Conservation (phyloP, 1,139 yeast genomes). For the Wickerhamiella infanticola region DNA sequence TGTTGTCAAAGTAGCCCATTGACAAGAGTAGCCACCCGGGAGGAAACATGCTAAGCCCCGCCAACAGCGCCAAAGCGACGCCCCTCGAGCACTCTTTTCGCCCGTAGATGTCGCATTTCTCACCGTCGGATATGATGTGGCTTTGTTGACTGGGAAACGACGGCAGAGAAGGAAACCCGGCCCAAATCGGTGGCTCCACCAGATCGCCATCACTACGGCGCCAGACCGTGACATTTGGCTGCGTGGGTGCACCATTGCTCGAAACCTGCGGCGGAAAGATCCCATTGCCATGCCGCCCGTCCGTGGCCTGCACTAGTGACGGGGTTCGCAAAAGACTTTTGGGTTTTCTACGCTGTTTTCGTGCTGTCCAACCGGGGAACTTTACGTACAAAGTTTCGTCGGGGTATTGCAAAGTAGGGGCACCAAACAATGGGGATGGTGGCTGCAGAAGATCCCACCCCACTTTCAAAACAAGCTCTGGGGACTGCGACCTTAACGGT, state of each 20-base stretch:
- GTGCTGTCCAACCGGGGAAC: neutral
- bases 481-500: no score
- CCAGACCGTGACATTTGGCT: constrained; percentile 1
- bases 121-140: constrained; percentile 3
- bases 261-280: neutral
- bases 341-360: neutral
- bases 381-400: neutral
- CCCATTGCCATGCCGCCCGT: neutral
- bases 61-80: constrained; percentile 9
- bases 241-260: neutral
- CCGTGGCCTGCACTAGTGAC: neutral
- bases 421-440: neutral
- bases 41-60: constrained; percentile 19
- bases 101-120: constrained; percentile 13
- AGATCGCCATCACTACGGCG: constrained; percentile 3
- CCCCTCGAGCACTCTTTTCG: constrained; percentile 10
- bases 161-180: constrained; percentile 10
- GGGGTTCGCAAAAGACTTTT: neutral
- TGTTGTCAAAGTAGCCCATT: constrained; percentile 22
- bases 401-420: neutral
- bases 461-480: neutral
- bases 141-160: constrained; percentile 4
- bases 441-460: neutral
- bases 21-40: constrained; percentile 27
- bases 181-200: constrained; percentile 4